Evolutionary conservation across 257 asterid genomes (phyloP), one percentile per base, ranked within the genome.

Genomic region (Striga asiatica): DNA sequence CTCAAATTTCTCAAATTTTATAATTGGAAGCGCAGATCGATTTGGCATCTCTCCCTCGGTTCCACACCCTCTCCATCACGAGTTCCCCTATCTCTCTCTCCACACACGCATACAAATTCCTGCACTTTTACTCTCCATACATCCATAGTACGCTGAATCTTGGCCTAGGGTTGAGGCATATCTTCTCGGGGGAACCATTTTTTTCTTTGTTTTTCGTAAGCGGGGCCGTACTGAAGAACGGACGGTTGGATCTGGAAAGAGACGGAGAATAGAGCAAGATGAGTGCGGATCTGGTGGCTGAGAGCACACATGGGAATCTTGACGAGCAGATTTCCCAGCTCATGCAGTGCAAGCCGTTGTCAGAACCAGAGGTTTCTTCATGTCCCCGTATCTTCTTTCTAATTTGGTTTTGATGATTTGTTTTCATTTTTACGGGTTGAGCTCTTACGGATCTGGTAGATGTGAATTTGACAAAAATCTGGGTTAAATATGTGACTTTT

Each of bases 301-400:
- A 81, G 67, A 81, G 75, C 78, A 67, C 93, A 2, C 75, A 76
- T 74, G 94, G 94, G 16, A 89, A 85, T 62, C 84, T 85, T 67
- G 97, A 89, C 70, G 84, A 89, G 66, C 93, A 89, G 80, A 86
- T 89, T 83, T 70, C 75, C 53, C 96, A 89, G 83, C 94, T 89
- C 64, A 83, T 81, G 88, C 96, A 85, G 75, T 89, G 97, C 93
- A 89, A 85, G 66, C 96, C 97, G 48, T 71, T 89, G 60, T 68
- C 94, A 21, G 97, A 89, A 72, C 80, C 94, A 3, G 94, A 89
- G 79, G 97, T 89, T 43, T 51, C n/a, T 56, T 35, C 14, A 27
- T 62, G n/a, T n/a, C 38, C 3, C 49, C 14, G 52, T 54, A 19
- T 9, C 18, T 16, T 3, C 18, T 8, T 14, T 6, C 6, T 29